These are phyloP conservation scores for Acer negundo DNA, from an alignment of 345 rosid genomes.

Conservation along the genomic window DNA sequence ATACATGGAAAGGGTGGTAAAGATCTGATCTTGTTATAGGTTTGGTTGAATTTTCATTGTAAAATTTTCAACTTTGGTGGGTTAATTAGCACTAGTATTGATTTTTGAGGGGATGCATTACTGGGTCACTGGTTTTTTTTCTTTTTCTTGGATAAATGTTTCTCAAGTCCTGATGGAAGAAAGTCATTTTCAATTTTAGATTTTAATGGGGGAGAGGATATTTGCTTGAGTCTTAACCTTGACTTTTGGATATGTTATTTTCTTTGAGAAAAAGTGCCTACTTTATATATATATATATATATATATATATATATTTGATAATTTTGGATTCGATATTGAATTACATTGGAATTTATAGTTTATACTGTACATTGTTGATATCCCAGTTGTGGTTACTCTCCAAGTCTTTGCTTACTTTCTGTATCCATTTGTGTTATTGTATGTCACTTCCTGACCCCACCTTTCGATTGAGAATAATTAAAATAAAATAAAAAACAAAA, in stretches of 20 bases:
- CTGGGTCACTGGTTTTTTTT: neutral
- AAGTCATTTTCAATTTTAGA: slow-evolving; percentile 7
- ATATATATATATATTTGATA: neutral
- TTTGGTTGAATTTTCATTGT: too few species aligned
- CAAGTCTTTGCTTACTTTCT: neutral
- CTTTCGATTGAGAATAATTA: neutral
- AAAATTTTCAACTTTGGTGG: neutral
- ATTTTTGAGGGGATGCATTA: slow-evolving; percentile 1
- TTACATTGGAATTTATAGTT: neutral
- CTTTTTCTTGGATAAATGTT: neutral
- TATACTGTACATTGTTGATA: neutral
- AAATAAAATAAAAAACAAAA: neutral
- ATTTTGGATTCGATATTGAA: slow-evolving; percentile 8
- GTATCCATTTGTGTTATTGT: neutral
- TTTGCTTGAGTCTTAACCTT: neutral
- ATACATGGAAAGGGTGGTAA: neutral
- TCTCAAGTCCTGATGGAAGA: neutral
- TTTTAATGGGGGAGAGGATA: slow-evolving; percentile 2
- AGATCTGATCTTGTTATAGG: slow-evolving; percentile 7
- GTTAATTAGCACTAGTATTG: neutral
- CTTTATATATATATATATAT: neutral
- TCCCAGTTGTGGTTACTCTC: neutral
- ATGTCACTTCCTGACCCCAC: neutral
- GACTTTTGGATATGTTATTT: neutral
- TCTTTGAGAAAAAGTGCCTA: neutral